Conservation (phyloP, 75 land plant genomes). For the Chamaecyparis obtusa region DNA sequence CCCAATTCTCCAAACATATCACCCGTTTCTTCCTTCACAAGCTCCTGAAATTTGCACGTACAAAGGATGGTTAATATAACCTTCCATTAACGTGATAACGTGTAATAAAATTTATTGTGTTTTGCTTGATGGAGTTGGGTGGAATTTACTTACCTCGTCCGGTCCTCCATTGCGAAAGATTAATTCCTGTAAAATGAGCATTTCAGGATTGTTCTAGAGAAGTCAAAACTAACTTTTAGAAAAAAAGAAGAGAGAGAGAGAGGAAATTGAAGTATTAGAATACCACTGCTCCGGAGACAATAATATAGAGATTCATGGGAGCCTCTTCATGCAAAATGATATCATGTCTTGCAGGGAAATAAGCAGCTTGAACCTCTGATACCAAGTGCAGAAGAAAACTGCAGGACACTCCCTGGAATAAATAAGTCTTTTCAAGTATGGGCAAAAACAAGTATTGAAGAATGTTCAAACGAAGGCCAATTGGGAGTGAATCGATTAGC, state of each 20-base stretch:
- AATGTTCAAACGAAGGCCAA: slow-evolving; percentile 25
- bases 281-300: slow-evolving; percentile 33
- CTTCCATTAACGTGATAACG: too few species aligned
- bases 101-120: too few species aligned
- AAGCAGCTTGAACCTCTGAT: slow-evolving; percentile 26
- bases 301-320: slow-evolving; percentile 22
- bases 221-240: background rate
- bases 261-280: background rate
- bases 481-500: slow-evolving; percentile 22
- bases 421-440: slow-evolving; percentile 27
- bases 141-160: background rate
- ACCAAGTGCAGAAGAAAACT: slow-evolving; percentile 36
- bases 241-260: background rate
- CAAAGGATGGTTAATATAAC: too few species aligned
- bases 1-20: slow-evolving; percentile 36
- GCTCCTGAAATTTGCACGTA: background rate
- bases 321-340: slow-evolving; percentile 26
- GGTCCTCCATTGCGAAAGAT: background rate
- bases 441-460: slow-evolving; percentile 24
- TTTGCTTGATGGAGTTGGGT: too few species aligned
- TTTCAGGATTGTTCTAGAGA: too few species aligned
- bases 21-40: slow-evolving; percentile 17
- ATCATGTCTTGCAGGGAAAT: slow-evolving; percentile 26
- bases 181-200: background rate
- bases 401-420: slow-evolving; percentile 35